phyloP scores from a whole-genome alignment of 2,329 filamentous ascomycete genomes.

The Diaporthe aspalathi region DNA sequence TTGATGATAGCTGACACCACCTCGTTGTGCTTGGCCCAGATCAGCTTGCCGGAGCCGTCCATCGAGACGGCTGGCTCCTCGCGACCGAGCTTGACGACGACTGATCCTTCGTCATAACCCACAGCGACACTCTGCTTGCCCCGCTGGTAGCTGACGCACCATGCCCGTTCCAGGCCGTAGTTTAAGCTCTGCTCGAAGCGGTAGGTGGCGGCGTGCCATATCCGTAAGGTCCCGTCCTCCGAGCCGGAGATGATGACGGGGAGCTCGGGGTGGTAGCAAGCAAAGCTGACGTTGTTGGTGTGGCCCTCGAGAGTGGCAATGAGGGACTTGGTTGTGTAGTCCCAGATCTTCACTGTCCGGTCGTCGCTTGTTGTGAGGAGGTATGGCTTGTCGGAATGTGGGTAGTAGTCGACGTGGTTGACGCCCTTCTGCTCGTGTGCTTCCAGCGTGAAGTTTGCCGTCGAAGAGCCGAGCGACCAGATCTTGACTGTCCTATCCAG shows the following conservation, averaged over 20 bases:
- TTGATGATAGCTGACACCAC: constrained; percentile 96
- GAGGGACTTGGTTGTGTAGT: constrained; percentile 97
- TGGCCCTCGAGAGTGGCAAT: constrained; percentile 97
- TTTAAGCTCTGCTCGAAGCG: constrained; percentile 94
- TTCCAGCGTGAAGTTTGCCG: constrained; percentile 95
- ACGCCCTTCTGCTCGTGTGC: constrained; percentile 98
- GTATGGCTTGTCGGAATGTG: constrained; percentile 81
- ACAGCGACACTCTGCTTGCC: constrained; percentile 94
- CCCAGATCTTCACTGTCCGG: constrained; percentile 97
- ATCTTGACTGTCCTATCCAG: constrained; percentile 97
- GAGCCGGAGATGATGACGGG: constrained; percentile 98
- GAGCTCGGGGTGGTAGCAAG: constrained; percentile 96
- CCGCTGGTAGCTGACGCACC: constrained; percentile 97
- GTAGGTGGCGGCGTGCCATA: constrained; percentile 99
- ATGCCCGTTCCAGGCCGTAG: constrained; percentile 94
- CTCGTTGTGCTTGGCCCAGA: constrained; percentile 96
- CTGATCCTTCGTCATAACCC: constrained; percentile 96
- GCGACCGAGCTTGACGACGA: constrained; percentile 96
- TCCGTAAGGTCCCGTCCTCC: constrained; percentile 96
- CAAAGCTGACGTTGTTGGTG: constrained; percentile 97
- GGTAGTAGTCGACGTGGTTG: constrained; percentile 94
- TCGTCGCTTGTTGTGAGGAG: constrained; percentile 73
- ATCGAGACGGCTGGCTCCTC: constrained; percentile 98
- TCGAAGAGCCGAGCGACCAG: constrained; percentile 94
- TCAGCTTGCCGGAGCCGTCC: constrained; percentile 94